A percentile compares a stretch with the other conserved stretches of the same genome.
Evolutionary conservation across 371 early-diverging fungal genomes (phyloP).

Genomic region (Rhizopus arrhizus): DNA sequence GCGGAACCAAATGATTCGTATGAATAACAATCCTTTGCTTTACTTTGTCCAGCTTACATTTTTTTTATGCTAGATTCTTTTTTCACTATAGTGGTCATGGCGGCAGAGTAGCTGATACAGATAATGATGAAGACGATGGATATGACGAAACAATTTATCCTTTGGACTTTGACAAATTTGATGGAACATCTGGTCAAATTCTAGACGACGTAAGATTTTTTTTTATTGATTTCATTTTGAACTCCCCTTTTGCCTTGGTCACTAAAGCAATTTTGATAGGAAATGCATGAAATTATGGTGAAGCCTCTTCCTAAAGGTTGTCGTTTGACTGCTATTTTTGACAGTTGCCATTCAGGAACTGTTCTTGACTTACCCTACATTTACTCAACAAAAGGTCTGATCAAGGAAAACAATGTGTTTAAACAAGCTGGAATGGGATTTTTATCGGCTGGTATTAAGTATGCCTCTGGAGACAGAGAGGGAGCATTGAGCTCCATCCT

Average conservation of each 20-base stretch:
- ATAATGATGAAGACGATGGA: slow-evolving; percentile 88
- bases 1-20: slow-evolving; percentile 82
- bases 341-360: slow-evolving; percentile 85
- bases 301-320: slow-evolving; percentile 80
- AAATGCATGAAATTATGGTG: slow-evolving; percentile 82
- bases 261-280: slow-evolving; percentile 18
- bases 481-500: slow-evolving; percentile 52
- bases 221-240: neutral
- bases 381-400: slow-evolving; percentile 72
- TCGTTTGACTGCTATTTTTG: slow-evolving; percentile 85
- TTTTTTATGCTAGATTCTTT: slow-evolving; percentile 55
- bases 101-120: slow-evolving; percentile 48
- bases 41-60: neutral
- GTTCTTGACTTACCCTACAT: slow-evolving; percentile 86
- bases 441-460: slow-evolving; percentile 55
- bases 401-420: slow-evolving; percentile 56
- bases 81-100: slow-evolving; percentile 95
- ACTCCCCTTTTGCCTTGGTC: too few relatives aligned
- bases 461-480: slow-evolving; percentile 50
- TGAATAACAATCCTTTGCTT: neutral
- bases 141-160: slow-evolving; percentile 68
- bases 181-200: slow-evolving; percentile 72
- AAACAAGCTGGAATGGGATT: slow-evolving; percentile 55
- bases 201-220: slow-evolving; percentile 71
- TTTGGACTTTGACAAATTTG: slow-evolving; percentile 70